Evolutionary conservation across 257 asterid species (phyloP), one percentile per base, ranked within the genome.

Genomic region (Scutellaria baicalensis): DNA sequence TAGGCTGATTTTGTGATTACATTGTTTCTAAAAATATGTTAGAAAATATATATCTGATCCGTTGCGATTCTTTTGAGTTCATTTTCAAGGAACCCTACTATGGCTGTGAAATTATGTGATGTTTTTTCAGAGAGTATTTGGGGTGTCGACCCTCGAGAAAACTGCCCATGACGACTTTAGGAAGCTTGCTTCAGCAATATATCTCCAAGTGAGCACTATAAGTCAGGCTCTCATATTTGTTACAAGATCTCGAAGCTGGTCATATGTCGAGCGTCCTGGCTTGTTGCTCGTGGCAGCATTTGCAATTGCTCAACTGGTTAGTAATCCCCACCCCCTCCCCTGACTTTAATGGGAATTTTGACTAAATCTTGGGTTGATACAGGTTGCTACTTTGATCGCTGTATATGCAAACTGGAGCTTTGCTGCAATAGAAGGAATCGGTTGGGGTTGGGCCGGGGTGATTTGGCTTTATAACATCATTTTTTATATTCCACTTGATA

Each of bases 401-500:
- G 96, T 89, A 1, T 89, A 89, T 42, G 96, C 96, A 55, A 87
- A 67, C 50, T 89, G 92, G 96, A 78, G 89, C 76, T 89, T 85
- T 47, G 90, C 94, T 39, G 96, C 96, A 48, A 85, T 89, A 13
- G 96, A 89, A 79, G 96, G 96, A 67, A 89, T 89, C 57, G 96
- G 96, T 11, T 89, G 96, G 96, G 93, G 93, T 68, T 89, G 96
- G 96, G 96, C 96, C 5, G 96, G 96, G 3, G 94, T 89, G 50
- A 83, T 89, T 59, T 89, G 96, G 96, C 89, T 89, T 54, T 89
- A 89, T 81, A 89, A 89, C 67, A 52, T 89, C 57, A 71, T 89
- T 49, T 78, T 78, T 79, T 89, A 89, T 47, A 62, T 89, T 51
- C 96, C 96, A 0, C 90, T 89, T 8, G 96, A 89, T 59, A 64